Conservation (phyloP, 805 yeast genomes). For the Metschnikowia kunwiensis region DNA sequence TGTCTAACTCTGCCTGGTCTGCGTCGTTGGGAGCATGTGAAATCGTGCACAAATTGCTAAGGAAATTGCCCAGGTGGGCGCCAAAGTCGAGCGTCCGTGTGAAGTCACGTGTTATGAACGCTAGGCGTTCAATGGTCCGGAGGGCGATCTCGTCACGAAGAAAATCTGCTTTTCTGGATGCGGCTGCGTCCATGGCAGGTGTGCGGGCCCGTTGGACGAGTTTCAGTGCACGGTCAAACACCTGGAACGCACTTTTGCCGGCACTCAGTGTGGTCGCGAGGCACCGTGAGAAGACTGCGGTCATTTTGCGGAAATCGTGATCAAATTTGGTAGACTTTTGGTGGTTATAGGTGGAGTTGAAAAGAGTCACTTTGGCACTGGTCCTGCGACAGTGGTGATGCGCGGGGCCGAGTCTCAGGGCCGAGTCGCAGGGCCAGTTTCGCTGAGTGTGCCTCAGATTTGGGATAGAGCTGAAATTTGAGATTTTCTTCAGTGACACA, state of each 20-base stretch:
- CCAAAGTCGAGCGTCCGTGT: conserved; percentile 68
- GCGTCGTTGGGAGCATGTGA: conserved; percentile 21
- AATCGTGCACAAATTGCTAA: conserved; percentile 36
- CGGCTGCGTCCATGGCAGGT: conserved; percentile 40
- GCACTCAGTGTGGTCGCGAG: conserved; percentile 14
- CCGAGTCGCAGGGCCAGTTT: too few relatives aligned
- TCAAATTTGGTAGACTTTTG: neutral
- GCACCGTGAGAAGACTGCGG: neutral
- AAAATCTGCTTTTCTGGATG: conserved; percentile 61
- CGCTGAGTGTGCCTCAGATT: too few relatives aligned
- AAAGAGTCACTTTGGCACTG: neutral
- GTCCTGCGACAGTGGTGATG: too few relatives aligned
- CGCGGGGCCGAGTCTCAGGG: too few relatives aligned
- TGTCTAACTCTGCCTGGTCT: conserved; percentile 36
- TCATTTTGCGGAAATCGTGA: neutral
- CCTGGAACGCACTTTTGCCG: conserved; percentile 29
- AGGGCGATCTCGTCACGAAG: conserved; percentile 70
- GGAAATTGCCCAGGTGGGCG: conserved; percentile 64
- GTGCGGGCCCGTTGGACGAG: conserved; percentile 56
- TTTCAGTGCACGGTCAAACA: conserved; percentile 63
- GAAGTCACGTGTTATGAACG: conserved; percentile 66
- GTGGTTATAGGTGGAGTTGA: neutral
- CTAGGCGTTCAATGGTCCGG: conserved; percentile 70
- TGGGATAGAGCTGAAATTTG: too few relatives aligned
- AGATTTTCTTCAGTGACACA: too few relatives aligned